These are phyloP conservation scores for Pseudogymnoascus sp. DNA, from an alignment of 2,329 filamentous ascomycete species.

Conservation along the genomic window DNA sequence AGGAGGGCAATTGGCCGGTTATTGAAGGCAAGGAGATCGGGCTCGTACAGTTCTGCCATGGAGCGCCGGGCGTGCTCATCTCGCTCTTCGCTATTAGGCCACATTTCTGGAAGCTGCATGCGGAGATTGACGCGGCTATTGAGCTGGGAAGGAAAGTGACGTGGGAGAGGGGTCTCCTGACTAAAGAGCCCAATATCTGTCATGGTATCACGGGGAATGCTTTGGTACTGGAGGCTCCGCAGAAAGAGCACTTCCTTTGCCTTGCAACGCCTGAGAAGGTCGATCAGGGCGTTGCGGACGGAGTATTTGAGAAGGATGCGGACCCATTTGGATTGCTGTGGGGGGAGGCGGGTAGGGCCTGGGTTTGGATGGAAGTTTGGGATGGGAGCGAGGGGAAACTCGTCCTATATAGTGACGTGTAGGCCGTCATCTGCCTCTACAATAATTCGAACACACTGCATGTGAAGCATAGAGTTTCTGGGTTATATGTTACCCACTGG, in stretches of 20 bases:
- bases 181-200: constrained; percentile 58
- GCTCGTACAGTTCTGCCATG: constrained; percentile 61
- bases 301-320: constrained; percentile 43
- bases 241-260: constrained; percentile 48
- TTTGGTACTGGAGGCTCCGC: constrained; percentile 33
- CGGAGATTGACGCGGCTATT: constrained; percentile 47
- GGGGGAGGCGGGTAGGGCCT: constrained; percentile 41
- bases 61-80: constrained; percentile 54
- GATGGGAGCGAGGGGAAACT: constrained; percentile 7
- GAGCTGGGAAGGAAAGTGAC: constrained; percentile 44
- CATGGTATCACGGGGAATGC: constrained; percentile 61
- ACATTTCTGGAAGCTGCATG: constrained; percentile 47
- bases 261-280: constrained; percentile 51
- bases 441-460: neutral
- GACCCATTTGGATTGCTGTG: constrained; percentile 43
- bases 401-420: neutral
- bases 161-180: constrained; percentile 51
- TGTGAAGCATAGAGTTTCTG: neutral
- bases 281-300: constrained; percentile 44
- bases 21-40: constrained; percentile 36
- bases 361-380: constrained; percentile 37
- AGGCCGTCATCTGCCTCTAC: neutral
- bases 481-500: neutral
- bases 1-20: constrained; percentile 55
- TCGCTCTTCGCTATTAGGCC: constrained; percentile 49